Percentiles rank a stretch among this genome's conserved stretches.
phyloP scores from a whole-genome alignment of 106 monocot genomes.

The Triglochin maritima region DNA sequence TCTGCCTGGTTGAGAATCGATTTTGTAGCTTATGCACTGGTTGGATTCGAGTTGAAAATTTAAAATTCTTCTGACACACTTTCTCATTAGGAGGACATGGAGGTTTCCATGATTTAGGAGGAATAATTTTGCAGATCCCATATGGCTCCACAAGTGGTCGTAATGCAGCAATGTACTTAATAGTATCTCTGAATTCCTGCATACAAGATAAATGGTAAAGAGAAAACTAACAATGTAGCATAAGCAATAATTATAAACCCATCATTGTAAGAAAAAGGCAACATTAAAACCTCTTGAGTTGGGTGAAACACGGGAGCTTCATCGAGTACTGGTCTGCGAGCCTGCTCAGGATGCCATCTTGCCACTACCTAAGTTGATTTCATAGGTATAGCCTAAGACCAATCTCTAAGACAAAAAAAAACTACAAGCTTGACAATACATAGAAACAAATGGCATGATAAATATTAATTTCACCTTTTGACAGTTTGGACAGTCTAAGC shows the following conservation, averaged over 20 bases:
- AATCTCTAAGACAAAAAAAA: too few relatives aligned
- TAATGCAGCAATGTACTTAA: constrained; percentile 72
- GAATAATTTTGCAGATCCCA: constrained; percentile 90
- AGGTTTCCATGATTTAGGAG: constrained; percentile 80
- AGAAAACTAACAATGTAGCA: not conserved
- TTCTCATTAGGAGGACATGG: constrained; percentile 79
- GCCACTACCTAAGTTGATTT: constrained; percentile 34
- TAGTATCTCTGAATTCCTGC: constrained; percentile 83
- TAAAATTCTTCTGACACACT: constrained; percentile 48
- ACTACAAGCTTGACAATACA: not conserved
- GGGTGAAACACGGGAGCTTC: constrained; percentile 88
- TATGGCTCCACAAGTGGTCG: constrained; percentile 58
- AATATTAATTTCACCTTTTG: constrained; percentile 46
- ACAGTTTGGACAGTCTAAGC: constrained; percentile 47
- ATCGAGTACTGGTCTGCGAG: constrained; percentile 46
- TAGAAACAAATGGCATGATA: not conserved
- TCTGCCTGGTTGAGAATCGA: constrained; percentile 36
- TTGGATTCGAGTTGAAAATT: constrained; percentile 66
- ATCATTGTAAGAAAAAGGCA: not conserved
- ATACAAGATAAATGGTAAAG: not conserved
- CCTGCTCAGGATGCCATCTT: constrained; percentile 50
- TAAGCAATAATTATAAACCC: not conserved
- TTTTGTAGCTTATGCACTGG: constrained; percentile 85
- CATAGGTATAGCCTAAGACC: too few relatives aligned
- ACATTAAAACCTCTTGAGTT: constrained; percentile 51